Percentiles rank a stretch among this genome's conserved stretches.
Evolutionary conservation across 164 flowering plant genomes (phyloP).

Genomic region (Macadamia integrifolia): DNA sequence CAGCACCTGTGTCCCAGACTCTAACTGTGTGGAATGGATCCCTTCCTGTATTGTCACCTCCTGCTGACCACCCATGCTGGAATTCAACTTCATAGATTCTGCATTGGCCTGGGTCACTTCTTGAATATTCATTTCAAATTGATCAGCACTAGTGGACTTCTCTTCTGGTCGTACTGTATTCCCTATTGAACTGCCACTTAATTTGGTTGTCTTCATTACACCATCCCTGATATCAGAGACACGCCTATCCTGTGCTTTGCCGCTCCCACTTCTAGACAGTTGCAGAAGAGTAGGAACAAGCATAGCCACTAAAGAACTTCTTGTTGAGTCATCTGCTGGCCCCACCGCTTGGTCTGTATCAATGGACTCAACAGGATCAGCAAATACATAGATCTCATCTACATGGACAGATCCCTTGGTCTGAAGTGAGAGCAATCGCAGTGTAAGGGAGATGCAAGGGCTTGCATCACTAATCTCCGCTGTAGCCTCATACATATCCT

Average conservation of each 20-base stretch:
- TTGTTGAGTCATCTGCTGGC: constrained; percentile 28
- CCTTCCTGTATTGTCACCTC: constrained; percentile 8
- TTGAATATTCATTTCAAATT: background rate
- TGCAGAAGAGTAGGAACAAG: constrained; percentile 74
- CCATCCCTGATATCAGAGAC: constrained; percentile 12
- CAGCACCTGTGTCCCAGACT: constrained; percentile 14
- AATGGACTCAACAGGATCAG: constrained; percentile 50
- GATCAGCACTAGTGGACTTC: constrained; percentile 6
- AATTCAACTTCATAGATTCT: background rate
- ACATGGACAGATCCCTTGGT: constrained; percentile 43
- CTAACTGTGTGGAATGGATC: constrained; percentile 1
- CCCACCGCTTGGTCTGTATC: constrained; percentile 27
- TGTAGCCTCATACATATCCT: constrained; percentile 87
- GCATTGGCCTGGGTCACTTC: background rate
- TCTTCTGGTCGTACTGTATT: constrained; percentile 16
- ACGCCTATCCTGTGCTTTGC: constrained; percentile 19
- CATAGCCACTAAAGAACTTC: constrained; percentile 76
- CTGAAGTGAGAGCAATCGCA: constrained; percentile 76
- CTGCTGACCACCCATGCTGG: constrained; percentile 8
- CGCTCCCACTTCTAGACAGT: constrained; percentile 41
- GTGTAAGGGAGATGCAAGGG: constrained; percentile 61
- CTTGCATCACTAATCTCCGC: constrained; percentile 70
- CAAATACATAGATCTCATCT: constrained; percentile 79
- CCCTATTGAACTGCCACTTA: constrained; percentile 5
- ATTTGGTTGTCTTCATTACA: constrained; percentile 13